Percentiles rank a stretch among this genome's conserved stretches.
Conservation (phyloP, 257 asterid species). For the Ballota nigra region DNA sequence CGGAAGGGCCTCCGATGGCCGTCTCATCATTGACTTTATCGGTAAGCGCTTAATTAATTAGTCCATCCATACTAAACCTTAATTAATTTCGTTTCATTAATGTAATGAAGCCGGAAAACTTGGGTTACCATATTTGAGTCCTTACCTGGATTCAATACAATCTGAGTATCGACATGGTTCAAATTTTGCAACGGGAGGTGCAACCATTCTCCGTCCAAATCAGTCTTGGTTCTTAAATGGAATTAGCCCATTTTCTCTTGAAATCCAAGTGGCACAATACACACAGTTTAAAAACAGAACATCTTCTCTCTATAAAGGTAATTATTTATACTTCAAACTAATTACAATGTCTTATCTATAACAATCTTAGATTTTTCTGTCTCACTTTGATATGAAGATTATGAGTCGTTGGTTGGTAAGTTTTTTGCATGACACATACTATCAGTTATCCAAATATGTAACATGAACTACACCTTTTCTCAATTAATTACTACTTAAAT, state of each 20-base stretch:
- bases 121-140: constrained; percentile 53
- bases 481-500: not conserved
- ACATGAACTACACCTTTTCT: not conserved
- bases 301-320: constrained; percentile 35
- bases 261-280: constrained; percentile 62
- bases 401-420: too few relatives aligned
- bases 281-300: constrained; percentile 51
- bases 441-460: too few relatives aligned
- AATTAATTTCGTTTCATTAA: not conserved
- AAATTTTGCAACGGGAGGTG: constrained; percentile 83
- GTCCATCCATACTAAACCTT: too few relatives aligned
- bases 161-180: constrained; percentile 54
- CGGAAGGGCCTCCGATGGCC: constrained; percentile 67
- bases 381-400: too few relatives aligned
- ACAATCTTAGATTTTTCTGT: too few relatives aligned
- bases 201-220: constrained; percentile 46
- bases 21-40: constrained; percentile 59
- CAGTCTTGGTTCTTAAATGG: constrained; percentile 53
- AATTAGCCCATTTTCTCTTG: constrained; percentile 61
- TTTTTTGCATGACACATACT: too few relatives aligned
- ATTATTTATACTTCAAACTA: too few relatives aligned
- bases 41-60: too few relatives aligned
- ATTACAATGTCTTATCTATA: too few relatives aligned
- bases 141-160: constrained; percentile 67
- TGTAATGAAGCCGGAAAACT: constrained; percentile 45